Evolutionary conservation across 495 filamentous ascomycete species (phyloP).

Genomic region (Xylaria intraflava): DNA sequence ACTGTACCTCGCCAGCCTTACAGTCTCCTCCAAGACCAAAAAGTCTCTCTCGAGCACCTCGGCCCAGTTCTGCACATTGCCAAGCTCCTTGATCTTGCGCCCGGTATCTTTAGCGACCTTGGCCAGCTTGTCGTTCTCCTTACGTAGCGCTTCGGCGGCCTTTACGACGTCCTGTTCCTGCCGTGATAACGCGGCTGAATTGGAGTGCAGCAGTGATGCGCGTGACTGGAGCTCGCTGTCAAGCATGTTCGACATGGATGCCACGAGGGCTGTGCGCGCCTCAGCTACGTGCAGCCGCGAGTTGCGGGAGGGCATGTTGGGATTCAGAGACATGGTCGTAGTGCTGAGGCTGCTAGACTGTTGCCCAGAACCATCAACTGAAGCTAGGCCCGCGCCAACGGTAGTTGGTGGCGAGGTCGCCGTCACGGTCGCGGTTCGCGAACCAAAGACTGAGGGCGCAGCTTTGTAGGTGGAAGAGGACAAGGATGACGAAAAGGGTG

Average conservation of each 20-base stretch:
- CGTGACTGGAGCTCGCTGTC: slow-evolving; percentile 66
- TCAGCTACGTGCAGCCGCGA: slow-evolving; percentile 48
- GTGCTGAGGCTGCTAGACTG: slow-evolving; percentile 5
- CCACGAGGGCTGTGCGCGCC: slow-evolving; percentile 68
- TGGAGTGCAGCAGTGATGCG: slow-evolving; percentile 67
- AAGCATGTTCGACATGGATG: slow-evolving; percentile 69
- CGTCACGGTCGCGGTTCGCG: slow-evolving; percentile 4
- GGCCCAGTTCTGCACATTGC: slow-evolving; percentile 96
- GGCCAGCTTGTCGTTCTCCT: slow-evolving; percentile 64
- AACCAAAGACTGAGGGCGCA: slow-evolving; percentile 7
- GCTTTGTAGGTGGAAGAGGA: slow-evolving; percentile 10
- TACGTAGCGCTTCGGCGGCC: slow-evolving; percentile 58
- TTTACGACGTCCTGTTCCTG: slow-evolving; percentile 66
- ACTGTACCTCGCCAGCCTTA: slow-evolving; percentile 55
- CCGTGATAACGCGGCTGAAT: slow-evolving; percentile 58
- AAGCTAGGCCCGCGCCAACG: background rate
- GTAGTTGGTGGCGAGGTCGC: slow-evolving; percentile 11
- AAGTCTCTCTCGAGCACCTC: slow-evolving; percentile 93
- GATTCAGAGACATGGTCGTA: slow-evolving; percentile 16
- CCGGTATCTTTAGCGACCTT: slow-evolving; percentile 62
- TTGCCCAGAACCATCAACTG: slow-evolving; percentile 13
- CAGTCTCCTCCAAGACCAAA: slow-evolving; percentile 77
- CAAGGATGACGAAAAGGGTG: slow-evolving; percentile 6
- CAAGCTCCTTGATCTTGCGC: slow-evolving; percentile 79
- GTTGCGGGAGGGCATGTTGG: slow-evolving; percentile 24